Evolutionary conservation across 1,284 basidiomycete genomes (phyloP).

Genomic region (Pyrrhoderma noxium): DNA sequence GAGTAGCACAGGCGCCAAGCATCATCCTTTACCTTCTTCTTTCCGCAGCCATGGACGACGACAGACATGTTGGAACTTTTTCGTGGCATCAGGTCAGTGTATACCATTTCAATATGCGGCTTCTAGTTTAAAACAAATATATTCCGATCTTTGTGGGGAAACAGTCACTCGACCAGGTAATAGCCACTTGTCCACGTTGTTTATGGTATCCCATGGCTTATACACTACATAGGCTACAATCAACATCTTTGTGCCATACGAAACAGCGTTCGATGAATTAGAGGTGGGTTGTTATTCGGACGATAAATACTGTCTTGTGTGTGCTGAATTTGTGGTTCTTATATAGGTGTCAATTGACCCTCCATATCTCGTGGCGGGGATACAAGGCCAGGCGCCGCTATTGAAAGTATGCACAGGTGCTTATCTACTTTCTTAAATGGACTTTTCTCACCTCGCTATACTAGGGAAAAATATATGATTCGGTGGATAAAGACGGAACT

Average conservation of each 20-base stretch:
- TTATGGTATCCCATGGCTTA: slow-evolving; percentile 11
- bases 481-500: slow-evolving; percentile 53
- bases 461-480: slow-evolving; percentile 64
- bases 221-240: slow-evolving; percentile 55
- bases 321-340: too few species aligned
- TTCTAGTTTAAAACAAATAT: neutral
- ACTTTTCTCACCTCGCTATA: slow-evolving; percentile 3
- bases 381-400: slow-evolving; percentile 56
- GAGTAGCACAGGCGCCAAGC: neutral
- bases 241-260: slow-evolving; percentile 62
- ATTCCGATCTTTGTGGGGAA: neutral
- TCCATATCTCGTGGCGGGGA: slow-evolving; percentile 61
- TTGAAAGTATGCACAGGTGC: slow-evolving; percentile 46
- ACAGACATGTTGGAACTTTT: slow-evolving; percentile 30
- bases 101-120: slow-evolving; percentile 3
- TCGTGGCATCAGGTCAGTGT: slow-evolving; percentile 40
- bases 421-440: neutral
- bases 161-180: slow-evolving; percentile 39
- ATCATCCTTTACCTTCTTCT: slow-evolving; percentile 18
- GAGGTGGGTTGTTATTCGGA: slow-evolving; percentile 35
- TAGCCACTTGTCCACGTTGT: slow-evolving; percentile 7
- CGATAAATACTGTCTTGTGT: too few species aligned
- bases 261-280: slow-evolving; percentile 61
- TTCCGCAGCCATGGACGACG: slow-evolving; percentile 26
- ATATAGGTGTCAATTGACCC: slow-evolving; percentile 63